These are phyloP conservation scores for Pseudocercospora ulei DNA, from an alignment of 2,329 filamentous ascomycete genomes.

Conservation along the genomic window DNA sequence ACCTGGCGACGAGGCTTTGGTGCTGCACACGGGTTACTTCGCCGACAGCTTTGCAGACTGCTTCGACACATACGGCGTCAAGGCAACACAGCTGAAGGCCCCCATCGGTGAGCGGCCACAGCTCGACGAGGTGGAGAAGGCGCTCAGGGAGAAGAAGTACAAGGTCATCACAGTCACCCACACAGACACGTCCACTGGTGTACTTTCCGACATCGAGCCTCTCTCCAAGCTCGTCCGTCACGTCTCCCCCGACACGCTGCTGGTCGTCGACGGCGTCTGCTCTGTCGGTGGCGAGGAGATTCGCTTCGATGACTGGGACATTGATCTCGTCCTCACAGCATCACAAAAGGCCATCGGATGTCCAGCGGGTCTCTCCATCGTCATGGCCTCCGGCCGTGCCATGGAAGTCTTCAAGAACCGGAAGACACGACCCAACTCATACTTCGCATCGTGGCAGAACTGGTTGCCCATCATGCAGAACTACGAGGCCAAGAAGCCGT, in stretches of 20 bases:
- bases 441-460: conserved; percentile 95
- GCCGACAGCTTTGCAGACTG: conserved; percentile 90
- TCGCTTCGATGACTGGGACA: conserved; percentile 84
- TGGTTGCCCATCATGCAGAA: conserved; percentile 98
- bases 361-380: conserved; percentile 85
- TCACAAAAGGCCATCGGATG: conserved; percentile 95
- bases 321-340: conserved; percentile 88
- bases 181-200: conserved; percentile 93
- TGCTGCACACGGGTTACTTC: conserved; percentile 95
- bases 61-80: conserved; percentile 80
- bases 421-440: conserved; percentile 72
- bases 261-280: conserved; percentile 94
- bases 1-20: conserved; percentile 77
- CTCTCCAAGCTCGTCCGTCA: conserved; percentile 72
- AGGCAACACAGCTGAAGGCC: conserved; percentile 80
- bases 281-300: conserved; percentile 95
- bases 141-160: conserved; percentile 81
- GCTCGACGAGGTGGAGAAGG: conserved; percentile 76
- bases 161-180: conserved; percentile 93
- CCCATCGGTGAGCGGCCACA: conserved; percentile 81
- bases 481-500: conserved; percentile 94
- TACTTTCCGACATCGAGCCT: conserved; percentile 79
- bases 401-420: conserved; percentile 70
- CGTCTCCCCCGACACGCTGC: conserved; percentile 80
- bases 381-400: conserved; percentile 83